Evolutionary conservation across 192 early-diverging fungal genomes (phyloP).

Genomic region (Geranomyces michiganensis): DNA sequence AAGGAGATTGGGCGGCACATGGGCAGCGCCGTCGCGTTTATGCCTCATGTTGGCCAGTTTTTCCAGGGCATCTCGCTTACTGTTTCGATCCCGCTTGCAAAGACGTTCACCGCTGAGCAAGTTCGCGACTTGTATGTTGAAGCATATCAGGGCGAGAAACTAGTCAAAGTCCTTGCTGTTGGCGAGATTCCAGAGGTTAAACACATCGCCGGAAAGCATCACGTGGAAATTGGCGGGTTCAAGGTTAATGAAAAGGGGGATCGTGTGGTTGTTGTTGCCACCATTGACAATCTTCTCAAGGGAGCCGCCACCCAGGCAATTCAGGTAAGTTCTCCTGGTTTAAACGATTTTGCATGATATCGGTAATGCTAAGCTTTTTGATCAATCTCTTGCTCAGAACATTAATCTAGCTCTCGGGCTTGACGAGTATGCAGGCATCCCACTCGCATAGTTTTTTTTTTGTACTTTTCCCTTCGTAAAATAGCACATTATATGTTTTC

Average conservation of each 20-base stretch:
- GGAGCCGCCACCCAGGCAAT: conserved; percentile 98
- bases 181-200: conserved; percentile 80
- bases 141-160: conserved; percentile 75
- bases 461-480: too few species aligned
- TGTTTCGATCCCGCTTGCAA: conserved; percentile 80
- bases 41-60: conserved; percentile 86
- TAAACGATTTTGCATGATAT: background rate
- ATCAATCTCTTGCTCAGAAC: conserved; percentile 58
- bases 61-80: conserved; percentile 96
- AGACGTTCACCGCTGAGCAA: conserved; percentile 70
- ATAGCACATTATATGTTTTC: too few species aligned
- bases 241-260: conserved; percentile 71
- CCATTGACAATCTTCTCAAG: conserved; percentile 97
- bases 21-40: conserved; percentile 68
- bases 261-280: conserved; percentile 86
- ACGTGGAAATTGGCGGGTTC: conserved; percentile 91
- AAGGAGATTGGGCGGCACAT: conserved; percentile 82
- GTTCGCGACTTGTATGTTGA: conserved; percentile 72
- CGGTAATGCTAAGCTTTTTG: background rate
- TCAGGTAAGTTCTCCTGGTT: conserved; percentile 55
- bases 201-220: conserved; percentile 88
- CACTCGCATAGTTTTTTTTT: conserved; percentile 37
- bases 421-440: conserved; percentile 91
- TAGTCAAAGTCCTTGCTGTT: conserved; percentile 76
- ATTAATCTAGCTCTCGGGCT: conserved; percentile 91